Percentiles rank a stretch among this genome's conserved stretches.
These are phyloP conservation scores for Phaseolus lunatus DNA, from an alignment of 306 rosid species.

Conservation along the genomic window DNA sequence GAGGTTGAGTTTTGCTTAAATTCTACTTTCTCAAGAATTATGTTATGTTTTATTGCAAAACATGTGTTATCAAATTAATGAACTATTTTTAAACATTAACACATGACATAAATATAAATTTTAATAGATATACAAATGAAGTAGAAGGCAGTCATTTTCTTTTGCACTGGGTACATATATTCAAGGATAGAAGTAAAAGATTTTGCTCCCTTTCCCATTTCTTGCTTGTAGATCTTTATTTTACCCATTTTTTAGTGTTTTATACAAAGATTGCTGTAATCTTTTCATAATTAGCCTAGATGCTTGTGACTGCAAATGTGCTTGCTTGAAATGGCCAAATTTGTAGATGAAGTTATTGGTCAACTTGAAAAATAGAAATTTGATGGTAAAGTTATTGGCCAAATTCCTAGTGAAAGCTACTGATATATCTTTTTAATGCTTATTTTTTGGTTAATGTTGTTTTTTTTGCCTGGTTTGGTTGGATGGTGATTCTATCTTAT, in stretches of 20 bases:
- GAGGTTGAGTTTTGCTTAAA: too few species aligned
- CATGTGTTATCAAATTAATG: not conserved
- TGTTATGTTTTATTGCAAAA: not conserved
- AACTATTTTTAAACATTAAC: not conserved
- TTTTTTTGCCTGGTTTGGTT: not conserved
- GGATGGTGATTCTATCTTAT: not conserved
- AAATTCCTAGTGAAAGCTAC: not conserved
- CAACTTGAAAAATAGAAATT: not conserved
- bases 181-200: not conserved
- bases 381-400: too few species aligned
- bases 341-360: slow-evolving; percentile 2
- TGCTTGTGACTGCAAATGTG: not conserved
- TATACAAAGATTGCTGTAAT: slow-evolving; percentile 7
- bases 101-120: not conserved
- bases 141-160: not conserved
- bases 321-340: not conserved
- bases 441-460: too few species aligned
- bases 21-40: too few species aligned
- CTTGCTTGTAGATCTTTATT: not conserved
- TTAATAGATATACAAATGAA: not conserved
- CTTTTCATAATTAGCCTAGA: not conserved
- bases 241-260: not conserved
- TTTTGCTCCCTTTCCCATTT: not conserved
- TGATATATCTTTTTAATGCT: too few species aligned
- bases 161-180: not conserved